Evolutionary conservation across 371 early-diverging fungal species (phyloP).

Genomic region (Fennellomyces sp.): DNA sequence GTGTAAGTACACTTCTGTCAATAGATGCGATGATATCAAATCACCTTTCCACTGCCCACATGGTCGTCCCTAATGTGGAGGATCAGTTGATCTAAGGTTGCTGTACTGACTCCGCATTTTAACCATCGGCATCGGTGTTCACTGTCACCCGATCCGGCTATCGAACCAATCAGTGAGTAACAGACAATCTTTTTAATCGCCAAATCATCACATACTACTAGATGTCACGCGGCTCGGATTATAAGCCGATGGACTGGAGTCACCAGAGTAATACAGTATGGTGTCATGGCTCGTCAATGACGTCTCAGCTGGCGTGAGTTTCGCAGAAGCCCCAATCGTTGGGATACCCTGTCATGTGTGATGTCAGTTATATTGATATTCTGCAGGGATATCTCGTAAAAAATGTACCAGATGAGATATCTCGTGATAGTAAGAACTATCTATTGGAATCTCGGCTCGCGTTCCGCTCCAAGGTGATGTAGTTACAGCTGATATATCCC

Average conservation of each 20-base stretch:
- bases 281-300: slow-evolving; percentile 14
- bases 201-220: too few species aligned
- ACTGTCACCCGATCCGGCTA: slow-evolving; percentile 9
- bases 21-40: slow-evolving; percentile 8
- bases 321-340: slow-evolving; percentile 8
- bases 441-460: neutral
- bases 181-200: slow-evolving; percentile 1
- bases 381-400: neutral
- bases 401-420: slow-evolving; percentile 3
- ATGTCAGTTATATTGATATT: neutral
- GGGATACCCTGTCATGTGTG: neutral
- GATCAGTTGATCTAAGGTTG: slow-evolving; percentile 20
- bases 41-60: slow-evolving; percentile 25
- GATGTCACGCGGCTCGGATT: slow-evolving; percentile 2
- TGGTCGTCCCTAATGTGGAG: slow-evolving; percentile 23
- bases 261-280: slow-evolving; percentile 6
- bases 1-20: neutral
- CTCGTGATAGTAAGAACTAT: neutral
- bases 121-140: slow-evolving; percentile 17
- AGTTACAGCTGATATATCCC: neutral
- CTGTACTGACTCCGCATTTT: slow-evolving; percentile 2
- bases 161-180: neutral
- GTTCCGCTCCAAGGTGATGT: neutral
- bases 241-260: slow-evolving; percentile 6
- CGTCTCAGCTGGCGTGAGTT: slow-evolving; percentile 3